Evolutionary conservation across 2,329 filamentous ascomycete genomes (phyloP).

Genomic region (Macrophomina tecta): DNA sequence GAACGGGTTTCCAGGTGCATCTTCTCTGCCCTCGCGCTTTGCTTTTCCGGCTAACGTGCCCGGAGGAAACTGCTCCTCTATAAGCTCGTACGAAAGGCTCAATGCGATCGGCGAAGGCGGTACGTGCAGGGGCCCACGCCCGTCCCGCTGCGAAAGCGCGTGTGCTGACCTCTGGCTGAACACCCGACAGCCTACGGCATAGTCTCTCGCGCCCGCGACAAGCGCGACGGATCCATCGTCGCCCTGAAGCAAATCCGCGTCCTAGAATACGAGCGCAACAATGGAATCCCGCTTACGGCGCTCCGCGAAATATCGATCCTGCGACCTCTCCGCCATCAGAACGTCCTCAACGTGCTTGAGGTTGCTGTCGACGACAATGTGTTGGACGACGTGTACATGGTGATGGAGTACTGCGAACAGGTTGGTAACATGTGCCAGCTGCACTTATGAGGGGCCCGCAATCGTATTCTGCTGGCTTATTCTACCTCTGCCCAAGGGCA

Average conservation of each 20-base stretch:
- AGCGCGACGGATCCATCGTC: slow-evolving; percentile 38
- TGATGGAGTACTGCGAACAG: slow-evolving; percentile 49
- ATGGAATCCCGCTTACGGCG: slow-evolving; percentile 33
- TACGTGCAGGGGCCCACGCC: slow-evolving; percentile 28
- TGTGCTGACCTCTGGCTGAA: background rate
- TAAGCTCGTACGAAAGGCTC: slow-evolving; percentile 41
- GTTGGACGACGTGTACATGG: slow-evolving; percentile 45
- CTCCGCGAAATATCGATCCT: slow-evolving; percentile 47
- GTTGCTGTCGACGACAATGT: slow-evolving; percentile 40
- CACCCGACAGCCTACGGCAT: slow-evolving; percentile 31
- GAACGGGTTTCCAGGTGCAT: slow-evolving; percentile 35
- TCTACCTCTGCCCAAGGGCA: slow-evolving; percentile 34
- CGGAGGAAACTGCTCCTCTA: slow-evolving; percentile 42
- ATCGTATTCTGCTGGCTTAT: slow-evolving; percentile 41
- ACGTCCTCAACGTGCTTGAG: slow-evolving; percentile 44
- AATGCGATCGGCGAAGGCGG: slow-evolving; percentile 46
- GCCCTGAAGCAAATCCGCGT: slow-evolving; percentile 47
- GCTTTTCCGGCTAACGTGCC: background rate
- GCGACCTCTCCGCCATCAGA: slow-evolving; percentile 41
- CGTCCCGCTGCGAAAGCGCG: no score
- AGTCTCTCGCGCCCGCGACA: slow-evolving; percentile 43
- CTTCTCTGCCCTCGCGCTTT: background rate
- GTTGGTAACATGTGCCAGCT: slow-evolving; percentile 28
- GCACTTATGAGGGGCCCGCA: slow-evolving; percentile 31
- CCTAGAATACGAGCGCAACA: slow-evolving; percentile 41